Evolutionary conservation across 202 grass and related monocot genomes (phyloP).

Genomic region (Tripidium arundinaceum): DNA sequence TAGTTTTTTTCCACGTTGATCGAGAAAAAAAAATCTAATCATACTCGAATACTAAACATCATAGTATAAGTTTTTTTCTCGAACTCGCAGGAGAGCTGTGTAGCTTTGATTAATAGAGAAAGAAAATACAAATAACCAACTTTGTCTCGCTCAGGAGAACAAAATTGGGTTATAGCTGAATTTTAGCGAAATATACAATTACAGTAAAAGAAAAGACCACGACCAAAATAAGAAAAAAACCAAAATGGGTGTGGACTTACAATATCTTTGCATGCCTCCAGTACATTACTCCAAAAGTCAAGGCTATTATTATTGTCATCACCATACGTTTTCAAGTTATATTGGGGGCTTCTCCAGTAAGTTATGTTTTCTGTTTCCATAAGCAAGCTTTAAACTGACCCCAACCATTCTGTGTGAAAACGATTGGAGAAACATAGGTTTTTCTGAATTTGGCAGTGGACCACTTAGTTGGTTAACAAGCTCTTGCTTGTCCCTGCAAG

Average conservation of each 20-base stretch:
- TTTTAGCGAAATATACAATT: too few relatives aligned
- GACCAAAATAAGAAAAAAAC: background rate
- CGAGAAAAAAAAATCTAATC: too few relatives aligned
- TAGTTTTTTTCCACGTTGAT: too few relatives aligned
- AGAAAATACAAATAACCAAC: too few relatives aligned
- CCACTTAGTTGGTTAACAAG: slow-evolving; percentile 42
- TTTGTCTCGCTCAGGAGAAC: too few relatives aligned
- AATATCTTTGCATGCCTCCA: slow-evolving; percentile 53
- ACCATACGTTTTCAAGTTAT: slow-evolving; percentile 55
- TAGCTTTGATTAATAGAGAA: too few relatives aligned
- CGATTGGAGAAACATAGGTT: slow-evolving; percentile 34
- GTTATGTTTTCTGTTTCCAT: slow-evolving; percentile 69
- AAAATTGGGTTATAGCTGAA: too few relatives aligned
- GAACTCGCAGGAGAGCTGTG: too few relatives aligned
- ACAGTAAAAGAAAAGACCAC: too few relatives aligned
- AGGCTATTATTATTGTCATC: slow-evolving; percentile 33
- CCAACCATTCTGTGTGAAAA: slow-evolving; percentile 49
- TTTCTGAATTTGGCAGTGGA: slow-evolving; percentile 42
- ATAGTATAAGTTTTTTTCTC: too few relatives aligned
- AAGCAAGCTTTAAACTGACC: slow-evolving; percentile 70
- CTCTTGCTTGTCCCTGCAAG: slow-evolving; percentile 42
- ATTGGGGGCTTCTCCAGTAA: slow-evolving; percentile 77
- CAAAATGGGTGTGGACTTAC: slow-evolving; percentile 30
- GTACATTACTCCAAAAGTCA: slow-evolving; percentile 41
- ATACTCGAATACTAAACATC: too few relatives aligned